phyloP scores from a whole-genome alignment of 1,139 yeast species.

The Geotrichum citri-aurantii region DNA sequence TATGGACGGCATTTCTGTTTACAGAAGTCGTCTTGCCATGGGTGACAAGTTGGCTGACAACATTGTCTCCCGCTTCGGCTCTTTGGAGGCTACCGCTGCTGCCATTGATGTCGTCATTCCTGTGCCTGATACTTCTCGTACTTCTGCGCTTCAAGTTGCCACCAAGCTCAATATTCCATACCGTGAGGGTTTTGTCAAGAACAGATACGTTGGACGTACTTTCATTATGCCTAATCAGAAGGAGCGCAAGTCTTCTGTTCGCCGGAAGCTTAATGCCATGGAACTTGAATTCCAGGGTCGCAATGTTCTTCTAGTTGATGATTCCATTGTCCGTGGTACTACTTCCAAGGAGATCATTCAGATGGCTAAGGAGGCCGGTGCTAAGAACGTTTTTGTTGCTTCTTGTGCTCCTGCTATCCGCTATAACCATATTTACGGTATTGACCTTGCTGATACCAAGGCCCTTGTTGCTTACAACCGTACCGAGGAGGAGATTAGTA shows the following conservation, averaged over 20 bases:
- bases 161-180: constrained; percentile 74
- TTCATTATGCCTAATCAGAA: constrained; percentile 98
- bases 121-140: constrained; percentile 95
- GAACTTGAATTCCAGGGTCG: constrained; percentile 81
- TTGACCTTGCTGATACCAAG: constrained; percentile 91
- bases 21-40: constrained; percentile 89
- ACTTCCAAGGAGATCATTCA: constrained; percentile 93
- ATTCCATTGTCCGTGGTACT: constrained; percentile 95
- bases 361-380: constrained; percentile 98
- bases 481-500: constrained; percentile 65
- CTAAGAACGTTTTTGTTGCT: constrained; percentile 85
- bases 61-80: constrained; percentile 49
- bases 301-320: constrained; percentile 90
- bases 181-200: constrained; percentile 95
- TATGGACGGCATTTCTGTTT: constrained; percentile 90
- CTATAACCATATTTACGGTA: constrained; percentile 92
- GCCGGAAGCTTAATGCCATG: constrained; percentile 95
- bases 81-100: constrained; percentile 43
- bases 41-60: constrained; percentile 81
- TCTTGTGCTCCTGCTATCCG: constrained; percentile 97
- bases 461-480: constrained; percentile 87
- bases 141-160: constrained; percentile 90
- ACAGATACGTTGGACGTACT: constrained; percentile 94
- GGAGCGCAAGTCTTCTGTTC: constrained; percentile 87
- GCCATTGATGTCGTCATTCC: constrained; percentile 93